Conservation (phyloP, 345 rosid genomes). For the Arabidopsis thaliana region DNA sequence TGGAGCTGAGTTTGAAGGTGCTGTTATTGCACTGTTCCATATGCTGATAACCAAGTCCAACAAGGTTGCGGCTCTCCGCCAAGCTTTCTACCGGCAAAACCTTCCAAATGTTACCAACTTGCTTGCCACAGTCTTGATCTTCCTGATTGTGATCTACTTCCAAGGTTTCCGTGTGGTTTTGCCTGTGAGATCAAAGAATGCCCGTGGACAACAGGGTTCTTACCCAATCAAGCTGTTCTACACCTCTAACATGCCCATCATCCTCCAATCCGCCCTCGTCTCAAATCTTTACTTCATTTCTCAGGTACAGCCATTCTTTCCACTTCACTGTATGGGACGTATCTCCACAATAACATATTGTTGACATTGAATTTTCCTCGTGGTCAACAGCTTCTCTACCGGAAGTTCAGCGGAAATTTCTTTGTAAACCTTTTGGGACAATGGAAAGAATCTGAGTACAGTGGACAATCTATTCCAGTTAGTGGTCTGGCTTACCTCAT, state of each 20-base stretch:
- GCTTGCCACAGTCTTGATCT: conserved; percentile 81
- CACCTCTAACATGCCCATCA: conserved; percentile 96
- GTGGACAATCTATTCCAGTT: conserved; percentile 78
- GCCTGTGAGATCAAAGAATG: conserved; percentile 92
- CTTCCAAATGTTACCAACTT: conserved; percentile 88
- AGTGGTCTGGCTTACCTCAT: conserved; percentile 86
- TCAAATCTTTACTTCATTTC: conserved; percentile 86
- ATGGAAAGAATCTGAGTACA: conserved; percentile 89
- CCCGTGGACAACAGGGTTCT: conserved; percentile 93
- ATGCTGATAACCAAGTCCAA: conserved; percentile 76
- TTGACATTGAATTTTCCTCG: conserved; percentile 2
- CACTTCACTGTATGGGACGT: neutral
- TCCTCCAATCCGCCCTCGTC: conserved; percentile 82
- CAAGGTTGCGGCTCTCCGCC: conserved; percentile 79
- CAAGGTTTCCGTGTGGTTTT: conserved; percentile 94
- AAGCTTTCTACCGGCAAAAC: conserved; percentile 89
- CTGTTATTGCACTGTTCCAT: conserved; percentile 86
- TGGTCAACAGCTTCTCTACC: conserved; percentile 68
- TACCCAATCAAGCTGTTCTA: conserved; percentile 88
- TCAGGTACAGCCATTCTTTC: conserved; percentile 55
- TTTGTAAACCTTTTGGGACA: conserved; percentile 79
- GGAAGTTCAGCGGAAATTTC: conserved; percentile 82
- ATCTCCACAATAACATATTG: neutral
- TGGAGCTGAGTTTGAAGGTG: conserved; percentile 95
- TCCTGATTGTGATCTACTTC: conserved; percentile 85